These are phyloP conservation scores for Aureoboletus auriporus DNA, from an alignment of 768 basidiomycete species.

Conservation along the genomic window DNA sequence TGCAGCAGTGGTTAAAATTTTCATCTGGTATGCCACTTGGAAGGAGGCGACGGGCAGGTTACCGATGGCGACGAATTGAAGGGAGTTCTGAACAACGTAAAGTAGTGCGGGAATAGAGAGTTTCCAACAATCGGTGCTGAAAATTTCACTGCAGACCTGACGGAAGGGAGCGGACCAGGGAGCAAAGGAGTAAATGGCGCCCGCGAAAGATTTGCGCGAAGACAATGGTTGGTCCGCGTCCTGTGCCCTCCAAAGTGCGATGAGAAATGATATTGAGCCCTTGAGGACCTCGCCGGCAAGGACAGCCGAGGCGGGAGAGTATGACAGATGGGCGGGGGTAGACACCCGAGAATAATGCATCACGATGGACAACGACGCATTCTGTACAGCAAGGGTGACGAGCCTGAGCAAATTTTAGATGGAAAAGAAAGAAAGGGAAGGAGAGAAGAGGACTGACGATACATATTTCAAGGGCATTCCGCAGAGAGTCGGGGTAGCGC, in stretches of 20 bases:
- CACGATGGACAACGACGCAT: constrained; percentile 91
- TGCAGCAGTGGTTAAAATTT: constrained; percentile 93
- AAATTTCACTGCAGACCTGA: constrained; percentile 66
- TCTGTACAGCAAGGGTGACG: constrained; percentile 89
- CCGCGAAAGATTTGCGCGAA: constrained; percentile 38
- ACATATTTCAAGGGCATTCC: constrained; percentile 79
- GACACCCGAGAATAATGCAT: constrained; percentile 99
- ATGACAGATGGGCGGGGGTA: constrained; percentile 69
- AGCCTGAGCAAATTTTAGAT: constrained; percentile 39
- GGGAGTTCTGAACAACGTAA: constrained; percentile 93
- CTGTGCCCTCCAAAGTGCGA: constrained; percentile 62
- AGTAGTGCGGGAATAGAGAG: constrained; percentile 94
- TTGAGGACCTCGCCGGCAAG: constrained; percentile 94
- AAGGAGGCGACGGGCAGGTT: constrained; percentile 97
- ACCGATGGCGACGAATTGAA: constrained; percentile 94
- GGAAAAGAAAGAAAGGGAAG: no score
- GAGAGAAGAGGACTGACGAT: constrained; percentile 48
- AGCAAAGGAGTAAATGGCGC: constrained; percentile 34
- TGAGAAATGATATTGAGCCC: constrained; percentile 84
- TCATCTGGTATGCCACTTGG: constrained; percentile 98
- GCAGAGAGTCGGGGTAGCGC: constrained; percentile 48
- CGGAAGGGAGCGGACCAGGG: constrained; percentile 49
- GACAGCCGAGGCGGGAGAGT: constrained; percentile 93
- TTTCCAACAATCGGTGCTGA: constrained; percentile 95
- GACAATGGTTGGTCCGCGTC: constrained; percentile 40